Conservation (phyloP, 2,329 filamentous ascomycete species). For the Diplodia mutila region DNA sequence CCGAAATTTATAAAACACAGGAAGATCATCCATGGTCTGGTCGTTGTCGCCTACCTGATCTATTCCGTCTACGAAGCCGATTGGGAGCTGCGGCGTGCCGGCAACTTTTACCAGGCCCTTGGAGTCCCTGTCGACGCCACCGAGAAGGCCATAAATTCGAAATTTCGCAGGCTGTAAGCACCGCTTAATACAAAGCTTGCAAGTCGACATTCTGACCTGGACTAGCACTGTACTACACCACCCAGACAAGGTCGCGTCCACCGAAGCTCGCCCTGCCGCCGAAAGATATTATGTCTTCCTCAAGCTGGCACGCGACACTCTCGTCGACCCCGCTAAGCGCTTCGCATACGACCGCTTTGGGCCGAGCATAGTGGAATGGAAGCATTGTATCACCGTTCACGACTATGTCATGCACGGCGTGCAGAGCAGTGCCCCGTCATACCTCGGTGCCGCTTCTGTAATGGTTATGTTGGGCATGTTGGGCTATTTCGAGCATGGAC, state of each 20-base stretch:
- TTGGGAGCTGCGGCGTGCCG: constrained; percentile 70
- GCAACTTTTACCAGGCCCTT: constrained; percentile 80
- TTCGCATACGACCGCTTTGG: constrained; percentile 93
- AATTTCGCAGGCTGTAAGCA: constrained; percentile 71
- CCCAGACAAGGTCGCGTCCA: constrained; percentile 73
- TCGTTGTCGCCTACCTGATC: constrained; percentile 80
- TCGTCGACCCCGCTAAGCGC: constrained; percentile 73
- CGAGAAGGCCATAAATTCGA: constrained; percentile 78
- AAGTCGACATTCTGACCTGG: neutral
- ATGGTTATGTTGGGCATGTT: constrained; percentile 66
- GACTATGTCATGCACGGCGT: constrained; percentile 75
- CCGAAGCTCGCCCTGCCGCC: constrained; percentile 43
- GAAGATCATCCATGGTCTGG: constrained; percentile 78
- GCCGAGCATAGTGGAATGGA: constrained; percentile 69
- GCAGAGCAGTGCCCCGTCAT: constrained; percentile 64
- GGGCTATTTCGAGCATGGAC: constrained; percentile 70
- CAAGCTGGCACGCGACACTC: constrained; percentile 79
- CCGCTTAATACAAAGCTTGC: neutral
- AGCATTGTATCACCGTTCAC: constrained; percentile 66
- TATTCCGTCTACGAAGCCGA: constrained; percentile 95
- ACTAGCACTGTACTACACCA: constrained; percentile 64
- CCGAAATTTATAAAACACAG: constrained; percentile 73
- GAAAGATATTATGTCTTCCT: constrained; percentile 75
- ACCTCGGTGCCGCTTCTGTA: constrained; percentile 59
- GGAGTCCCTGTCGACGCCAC: constrained; percentile 69